Evolutionary conservation across 169 alveolate genomes (phyloP).

Genomic region (Plasmodium coatneyi): DNA sequence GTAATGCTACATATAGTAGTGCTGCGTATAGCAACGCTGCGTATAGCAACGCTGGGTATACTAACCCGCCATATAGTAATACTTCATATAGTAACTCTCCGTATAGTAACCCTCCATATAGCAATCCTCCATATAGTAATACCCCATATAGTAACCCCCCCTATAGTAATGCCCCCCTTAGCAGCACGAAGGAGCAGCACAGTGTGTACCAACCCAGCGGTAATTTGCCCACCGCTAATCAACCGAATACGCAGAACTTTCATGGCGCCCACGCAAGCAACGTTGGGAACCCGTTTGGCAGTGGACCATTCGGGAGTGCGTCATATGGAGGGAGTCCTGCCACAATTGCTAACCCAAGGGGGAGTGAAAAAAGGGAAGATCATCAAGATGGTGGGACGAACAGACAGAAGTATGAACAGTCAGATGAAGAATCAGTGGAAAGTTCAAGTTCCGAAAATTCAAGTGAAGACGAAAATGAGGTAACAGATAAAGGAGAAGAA

Average conservation of each 20-base stretch:
- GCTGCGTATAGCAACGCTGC: not conserved
- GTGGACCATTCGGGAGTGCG: not conserved
- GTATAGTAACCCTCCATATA: not conserved
- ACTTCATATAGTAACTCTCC: not conserved
- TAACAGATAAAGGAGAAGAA: slow-evolving; percentile 51
- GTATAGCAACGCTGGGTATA: not conserved
- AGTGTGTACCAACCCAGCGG: not conserved
- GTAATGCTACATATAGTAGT: not conserved
- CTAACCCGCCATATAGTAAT: not conserved
- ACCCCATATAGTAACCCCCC: not conserved
- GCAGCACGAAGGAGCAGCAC: not conserved
- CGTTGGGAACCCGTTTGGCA: not conserved
- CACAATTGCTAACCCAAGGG: not conserved
- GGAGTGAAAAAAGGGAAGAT: not conserved
- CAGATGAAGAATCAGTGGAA: slow-evolving; percentile 35
- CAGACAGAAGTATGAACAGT: not conserved
- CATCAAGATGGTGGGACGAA: not conserved
- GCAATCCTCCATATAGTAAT: not conserved
- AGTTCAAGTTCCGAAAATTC: slow-evolving; percentile 56
- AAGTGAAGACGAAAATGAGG: slow-evolving; percentile 45
- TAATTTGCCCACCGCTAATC: not conserved
- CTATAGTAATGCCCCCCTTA: not conserved
- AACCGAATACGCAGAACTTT: not conserved
- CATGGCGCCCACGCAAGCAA: not conserved
- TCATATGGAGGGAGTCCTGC: not conserved